Evolutionary conservation across 2,329 filamentous ascomycete species (phyloP), one percentile per base, ranked within the genome.

Genomic region (Herpomyces periplanetae): DNA sequence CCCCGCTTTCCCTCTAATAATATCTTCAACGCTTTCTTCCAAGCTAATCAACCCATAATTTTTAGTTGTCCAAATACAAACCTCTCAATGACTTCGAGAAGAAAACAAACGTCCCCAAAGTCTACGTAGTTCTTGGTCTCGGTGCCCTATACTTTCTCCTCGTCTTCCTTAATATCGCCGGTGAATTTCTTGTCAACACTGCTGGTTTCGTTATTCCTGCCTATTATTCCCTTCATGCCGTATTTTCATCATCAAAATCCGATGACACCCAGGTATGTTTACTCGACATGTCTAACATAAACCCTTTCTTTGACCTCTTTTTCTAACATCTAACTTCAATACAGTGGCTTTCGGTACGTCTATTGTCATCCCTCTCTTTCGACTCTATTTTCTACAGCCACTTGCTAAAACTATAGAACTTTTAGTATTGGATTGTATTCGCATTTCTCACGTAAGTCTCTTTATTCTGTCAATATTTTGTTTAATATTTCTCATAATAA

Each of bases 81-180:
- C 42, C 51, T 33, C 53, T 80, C 38, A 63, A 59, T 51, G 69
- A 75, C 45, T 51, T 80, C 33, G 68, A 84, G 54, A 65, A 60
- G 51, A 58, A 65, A 41, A 63, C 61, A 27, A 58, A 53, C 23
- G 51, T 80, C 19, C 68, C 68, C 36, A 84, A 84, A 50, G 61
- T 65, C 33, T 80, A 84, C 39, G 61, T 56, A 28, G 51, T 65
- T 34, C 58, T 75, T 30, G 68, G 66, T 31, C 35, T 68, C 23
- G 60, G 42, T 24, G 58, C 58, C 19, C 53, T 73, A 28, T 84
- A 84, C 50, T 69, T 80, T 45, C 69, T 75, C 47, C 55, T 80
- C 31, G 66, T 80, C 43, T 58, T 80, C 45, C 71, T 84, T 51
- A 84, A 84, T 52, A 63, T 80, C 27, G 68, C 62, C 27, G 66